Base-by-base conservation (phyloP, 83 land plant species). In the Larix sibirica region DNA sequence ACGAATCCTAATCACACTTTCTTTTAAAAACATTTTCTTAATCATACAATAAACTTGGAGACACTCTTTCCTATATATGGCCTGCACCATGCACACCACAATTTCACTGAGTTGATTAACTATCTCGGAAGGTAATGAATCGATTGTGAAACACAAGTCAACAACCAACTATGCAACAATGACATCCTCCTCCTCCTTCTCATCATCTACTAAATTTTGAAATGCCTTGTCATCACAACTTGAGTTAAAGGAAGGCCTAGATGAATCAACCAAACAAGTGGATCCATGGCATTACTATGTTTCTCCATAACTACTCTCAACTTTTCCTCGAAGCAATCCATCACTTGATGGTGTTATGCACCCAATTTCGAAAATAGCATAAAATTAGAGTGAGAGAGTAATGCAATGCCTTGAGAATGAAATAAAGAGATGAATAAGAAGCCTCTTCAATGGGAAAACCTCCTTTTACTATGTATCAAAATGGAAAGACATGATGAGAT, bases 41-140 rank as follows among this genome's bases (percentile, higher is more conserved):
- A 82, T 44, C 18, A 63, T 40, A 61, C 66, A 26, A 85, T 86
- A 95, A 8, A 81, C 84, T 63, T 85, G 86, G 73, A 77, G 73
- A 78, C 95, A 93, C 68, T 92, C 95, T 10, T 75, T 54, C 59
- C 81, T 84, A 67, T 88, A 93, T 23, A 91, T 94, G 0, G 91
- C 85, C 3, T 62, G 26, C 42, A 90, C 85, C 95, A 95, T 93
- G 8, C 87, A 26, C 47, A 23, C 60, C 3, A 94, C 89, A 10
- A 93, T 90, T 33, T 14, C 47, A 62, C 76, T 64, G 85, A 92
- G 66, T 56, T 31, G 61, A 5, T 81, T 59, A 20, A 91, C 73
- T 3, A 68, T 58, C 69, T 95, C 90, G 18, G 26, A 80, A 50
- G 79, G 73, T 66, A 77, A 40, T 21, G 50, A 62, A 80, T 85